Base-by-base conservation (phyloP, 2,329 filamentous ascomycete species). In the Kalaharituber pfeilii region DNA sequence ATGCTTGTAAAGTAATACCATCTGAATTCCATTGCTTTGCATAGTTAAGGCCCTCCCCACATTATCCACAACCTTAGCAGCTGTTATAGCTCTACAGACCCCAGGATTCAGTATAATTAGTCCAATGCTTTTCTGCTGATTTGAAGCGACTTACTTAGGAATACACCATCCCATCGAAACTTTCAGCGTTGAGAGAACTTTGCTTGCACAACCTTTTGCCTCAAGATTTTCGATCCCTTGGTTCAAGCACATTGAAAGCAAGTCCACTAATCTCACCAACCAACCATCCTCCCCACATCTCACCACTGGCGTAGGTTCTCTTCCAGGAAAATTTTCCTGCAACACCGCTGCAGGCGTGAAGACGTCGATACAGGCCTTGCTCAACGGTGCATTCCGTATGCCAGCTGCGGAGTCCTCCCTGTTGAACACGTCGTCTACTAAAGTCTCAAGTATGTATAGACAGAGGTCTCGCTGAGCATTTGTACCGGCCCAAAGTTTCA, bases 351-450 rank as follows among this genome's bases (percentile, higher is more conserved):
- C 74, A 1, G 91, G 86, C 0, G 88, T 94, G 67, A 94, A 93
- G 58, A 96, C 87, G 67, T 96, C 91, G 58, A 96, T 85, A 64
- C 91, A 84, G 9, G 86, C 85, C 66, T 86, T 84, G 66, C 87
- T 94, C 58, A 98, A 76, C 53, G 85, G 79, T 51, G 81, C 83
- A 66, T 89, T 85, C 59, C 89, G 80, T 63, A 94, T 72, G 15
- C 84, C 83, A 13, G 89, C 87, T 3, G 87, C 81, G 1, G 84
- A 77, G 68, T 96, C 91, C 65, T 96, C 91, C 30, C 85, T 80
- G 61, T 84, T 85, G 70, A 96, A 94, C 51, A 95, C 80, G 67
- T 96, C 91, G 62, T 96, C 91, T 2, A 89, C 94, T 29, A 98
- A 74, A 18, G 83, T 88, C 70, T 96, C 91, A 51, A 98, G 75